Conservation (phyloP, 805 yeast species). For the Scheffersomyces ergatensis region DNA sequence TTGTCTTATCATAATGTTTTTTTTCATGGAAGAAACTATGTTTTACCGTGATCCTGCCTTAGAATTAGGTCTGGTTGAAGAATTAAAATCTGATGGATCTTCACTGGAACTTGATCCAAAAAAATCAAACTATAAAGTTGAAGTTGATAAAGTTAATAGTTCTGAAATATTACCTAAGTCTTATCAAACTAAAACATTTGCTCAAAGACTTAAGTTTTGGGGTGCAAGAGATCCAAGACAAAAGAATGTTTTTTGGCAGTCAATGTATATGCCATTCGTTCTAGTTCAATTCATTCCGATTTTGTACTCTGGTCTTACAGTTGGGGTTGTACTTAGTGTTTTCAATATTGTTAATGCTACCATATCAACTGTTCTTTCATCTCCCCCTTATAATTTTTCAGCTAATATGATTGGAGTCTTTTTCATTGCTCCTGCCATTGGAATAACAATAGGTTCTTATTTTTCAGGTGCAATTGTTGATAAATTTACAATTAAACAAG, state of each 20-base stretch:
- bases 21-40: conserved; percentile 45
- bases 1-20: conserved; percentile 26
- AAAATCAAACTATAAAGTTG: conserved; percentile 8
- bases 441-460: conserved; percentile 43
- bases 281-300: conserved; percentile 15
- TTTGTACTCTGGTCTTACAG: conserved; percentile 18
- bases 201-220: conserved; percentile 11
- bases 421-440: conserved; percentile 42
- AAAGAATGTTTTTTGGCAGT: conserved; percentile 8
- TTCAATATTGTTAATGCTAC: conserved; percentile 22
- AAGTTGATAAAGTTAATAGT: conserved; percentile 1
- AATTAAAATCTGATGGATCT: conserved; percentile 3
- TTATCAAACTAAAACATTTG: conserved; percentile 6
- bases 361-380: conserved; percentile 16
- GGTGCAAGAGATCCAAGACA: conserved; percentile 9
- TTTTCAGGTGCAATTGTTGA: conserved; percentile 47
- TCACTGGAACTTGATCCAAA: conserved; percentile 25
- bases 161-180: background rate
- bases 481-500: conserved; percentile 29
- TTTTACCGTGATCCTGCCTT: conserved; percentile 25
- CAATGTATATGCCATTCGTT: conserved; percentile 15
- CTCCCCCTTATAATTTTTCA: conserved; percentile 39
- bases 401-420: conserved; percentile 40
- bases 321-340: conserved; percentile 19
- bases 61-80: conserved; percentile 18